These are phyloP conservation scores for Passalora sequoiae DNA, from an alignment of 2,329 filamentous ascomycete genomes.

Conservation along the genomic window DNA sequence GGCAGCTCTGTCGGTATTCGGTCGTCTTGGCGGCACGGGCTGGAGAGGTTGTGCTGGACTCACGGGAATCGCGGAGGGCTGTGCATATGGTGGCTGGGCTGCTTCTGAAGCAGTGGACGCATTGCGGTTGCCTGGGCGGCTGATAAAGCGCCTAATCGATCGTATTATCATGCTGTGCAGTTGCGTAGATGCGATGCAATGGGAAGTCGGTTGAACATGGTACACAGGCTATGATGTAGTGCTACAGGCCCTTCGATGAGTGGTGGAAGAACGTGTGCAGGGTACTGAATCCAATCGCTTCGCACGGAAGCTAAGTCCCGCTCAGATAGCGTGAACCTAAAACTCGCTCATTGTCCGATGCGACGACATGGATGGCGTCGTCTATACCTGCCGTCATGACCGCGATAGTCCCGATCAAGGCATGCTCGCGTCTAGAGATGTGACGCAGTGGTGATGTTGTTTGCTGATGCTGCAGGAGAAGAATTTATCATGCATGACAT, in stretches of 20 bases:
- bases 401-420: background rate
- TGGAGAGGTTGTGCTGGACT: constrained; percentile 1
- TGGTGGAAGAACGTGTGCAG: too few species aligned
- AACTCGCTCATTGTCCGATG: too few species aligned
- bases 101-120: constrained; percentile 1
- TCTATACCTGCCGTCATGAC: background rate
- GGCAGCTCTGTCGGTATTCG: background rate
- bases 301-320: too few species aligned
- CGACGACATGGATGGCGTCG: background rate
- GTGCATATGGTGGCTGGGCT: background rate
- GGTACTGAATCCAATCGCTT: too few species aligned
- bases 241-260: too few species aligned
- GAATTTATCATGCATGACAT: background rate
- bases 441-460: constrained; percentile 1
- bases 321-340: too few species aligned
- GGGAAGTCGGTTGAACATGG: too few species aligned
- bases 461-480: background rate
- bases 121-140: too few species aligned
- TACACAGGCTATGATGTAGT: too few species aligned
- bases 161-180: constrained; percentile 2
- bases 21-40: background rate
- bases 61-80: background rate
- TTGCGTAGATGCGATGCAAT: too few species aligned
- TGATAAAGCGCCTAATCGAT: background rate
- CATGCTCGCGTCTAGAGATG: background rate